phyloP scores from a whole-genome alignment of 441 rosid genomes.

The Gossypium davidsonii region DNA sequence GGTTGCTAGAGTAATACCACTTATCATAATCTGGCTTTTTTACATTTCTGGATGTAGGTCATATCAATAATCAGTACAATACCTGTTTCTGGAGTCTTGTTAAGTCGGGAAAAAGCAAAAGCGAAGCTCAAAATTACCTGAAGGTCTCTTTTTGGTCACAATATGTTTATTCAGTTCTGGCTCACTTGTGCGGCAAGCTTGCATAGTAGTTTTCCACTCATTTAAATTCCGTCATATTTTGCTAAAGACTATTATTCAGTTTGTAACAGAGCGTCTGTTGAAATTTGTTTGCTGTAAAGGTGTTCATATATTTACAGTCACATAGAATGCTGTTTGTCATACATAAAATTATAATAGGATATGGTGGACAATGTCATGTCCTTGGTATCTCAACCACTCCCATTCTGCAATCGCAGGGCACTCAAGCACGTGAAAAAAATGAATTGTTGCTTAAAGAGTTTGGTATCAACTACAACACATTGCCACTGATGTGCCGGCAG shows the following conservation, averaged over 20 bases:
- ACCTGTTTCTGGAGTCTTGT: conserved; percentile 92
- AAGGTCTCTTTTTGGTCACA: conserved; percentile 41
- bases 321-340: not conserved
- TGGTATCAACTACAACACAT: conserved; percentile 50
- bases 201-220: not conserved
- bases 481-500: conserved; percentile 61
- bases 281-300: not conserved
- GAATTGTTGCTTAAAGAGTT: conserved; percentile 56
- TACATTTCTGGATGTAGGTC: conserved; percentile 42
- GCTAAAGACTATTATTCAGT: not conserved
- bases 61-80: conserved; percentile 88
- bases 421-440: conserved; percentile 73
- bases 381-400: not conserved
- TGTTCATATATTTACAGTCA: not conserved
- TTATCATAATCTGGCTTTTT: conserved; percentile 2
- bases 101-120: conserved; percentile 71
- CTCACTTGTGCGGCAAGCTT: not conserved
- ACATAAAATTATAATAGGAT: not conserved
- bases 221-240: not conserved
- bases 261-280: not conserved
- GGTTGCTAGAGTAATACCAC: not conserved
- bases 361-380: not conserved
- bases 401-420: conserved; percentile 46
- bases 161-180: not conserved
- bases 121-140: conserved; percentile 56